Evolutionary conservation across 345 rosid species (phyloP).

Genomic region (Hibiscus mutabilis): DNA sequence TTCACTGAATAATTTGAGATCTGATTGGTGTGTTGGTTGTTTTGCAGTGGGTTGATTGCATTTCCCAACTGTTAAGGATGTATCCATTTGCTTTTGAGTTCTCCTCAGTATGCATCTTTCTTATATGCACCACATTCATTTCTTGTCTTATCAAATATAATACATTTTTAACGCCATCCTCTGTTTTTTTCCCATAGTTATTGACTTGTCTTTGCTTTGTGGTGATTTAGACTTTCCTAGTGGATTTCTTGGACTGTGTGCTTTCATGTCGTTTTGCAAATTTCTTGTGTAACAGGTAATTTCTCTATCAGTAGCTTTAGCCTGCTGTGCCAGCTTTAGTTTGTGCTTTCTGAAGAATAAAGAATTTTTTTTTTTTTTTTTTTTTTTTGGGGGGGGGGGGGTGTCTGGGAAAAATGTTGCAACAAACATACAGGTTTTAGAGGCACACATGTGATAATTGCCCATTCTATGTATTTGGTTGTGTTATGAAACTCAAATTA

Average conservation of each 20-base stretch:
- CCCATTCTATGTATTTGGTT: not conserved
- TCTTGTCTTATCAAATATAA: not conserved
- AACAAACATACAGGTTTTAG: not conserved
- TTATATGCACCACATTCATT: not conserved
- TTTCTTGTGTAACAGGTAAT: constrained; percentile 88
- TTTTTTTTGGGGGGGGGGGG: too few relatives aligned
- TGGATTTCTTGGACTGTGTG: constrained; percentile 76
- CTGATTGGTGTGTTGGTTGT: not conserved
- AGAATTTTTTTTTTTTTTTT: too few relatives aligned
- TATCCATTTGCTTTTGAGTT: constrained; percentile 98
- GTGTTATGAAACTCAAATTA: not conserved
- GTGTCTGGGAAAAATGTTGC: not conserved
- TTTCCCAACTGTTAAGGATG: constrained; percentile 82
- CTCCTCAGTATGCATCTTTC: constrained; percentile 66
- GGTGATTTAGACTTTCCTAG: constrained; percentile 70
- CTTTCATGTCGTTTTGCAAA: constrained; percentile 94
- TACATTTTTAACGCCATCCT: not conserved
- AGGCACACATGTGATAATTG: not conserved
- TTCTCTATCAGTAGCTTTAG: not conserved
- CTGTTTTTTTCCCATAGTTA: not conserved
- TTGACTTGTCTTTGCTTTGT: constrained; percentile 7
- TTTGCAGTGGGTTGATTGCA: constrained; percentile 54
- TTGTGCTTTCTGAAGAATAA: not conserved
- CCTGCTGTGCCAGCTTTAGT: not conserved
- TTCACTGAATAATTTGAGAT: not conserved